These are phyloP conservation scores for Grigorovia transvaalensis DNA, from an alignment of 805 yeast species.

Conservation along the genomic window DNA sequence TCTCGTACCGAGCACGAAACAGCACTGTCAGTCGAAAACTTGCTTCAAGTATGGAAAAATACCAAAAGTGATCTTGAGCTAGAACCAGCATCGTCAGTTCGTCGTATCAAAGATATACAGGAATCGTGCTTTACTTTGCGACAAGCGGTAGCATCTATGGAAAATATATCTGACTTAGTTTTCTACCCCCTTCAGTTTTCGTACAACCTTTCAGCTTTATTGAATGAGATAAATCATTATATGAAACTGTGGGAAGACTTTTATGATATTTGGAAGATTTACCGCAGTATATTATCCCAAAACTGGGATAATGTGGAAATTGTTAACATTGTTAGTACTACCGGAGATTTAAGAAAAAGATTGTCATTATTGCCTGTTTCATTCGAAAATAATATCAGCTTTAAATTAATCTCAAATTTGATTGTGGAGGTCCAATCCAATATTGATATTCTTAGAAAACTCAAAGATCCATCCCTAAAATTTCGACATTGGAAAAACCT, in stretches of 20 bases:
- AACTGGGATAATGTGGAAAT: not conserved
- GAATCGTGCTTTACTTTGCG: not conserved
- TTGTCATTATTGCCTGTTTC: not conserved
- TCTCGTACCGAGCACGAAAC: slow-evolving; percentile 4
- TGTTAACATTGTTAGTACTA: not conserved
- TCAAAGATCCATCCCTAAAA: slow-evolving; percentile 48
- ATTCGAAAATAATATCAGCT: not conserved
- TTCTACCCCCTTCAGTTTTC: not conserved
- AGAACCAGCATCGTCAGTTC: not conserved
- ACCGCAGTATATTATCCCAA: not conserved
- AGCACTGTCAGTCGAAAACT: slow-evolving; percentile 30
- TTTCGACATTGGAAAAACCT: slow-evolving; percentile 58
- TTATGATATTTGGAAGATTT: not conserved
- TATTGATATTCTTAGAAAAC: slow-evolving; percentile 2
- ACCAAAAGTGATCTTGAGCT: not conserved
- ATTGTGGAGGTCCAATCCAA: not conserved
- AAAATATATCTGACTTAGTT: not conserved
- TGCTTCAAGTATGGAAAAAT: not conserved
- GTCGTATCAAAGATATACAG: not conserved
- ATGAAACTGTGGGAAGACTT: not conserved
- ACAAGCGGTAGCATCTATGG: not conserved
- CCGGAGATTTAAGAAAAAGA: not conserved
- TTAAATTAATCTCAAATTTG: not conserved
- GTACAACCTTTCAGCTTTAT: not conserved
- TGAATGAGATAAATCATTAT: not conserved